Conservation (phyloP, 1,139 yeast genomes). For the Geotrichum klebahnii region DNA sequence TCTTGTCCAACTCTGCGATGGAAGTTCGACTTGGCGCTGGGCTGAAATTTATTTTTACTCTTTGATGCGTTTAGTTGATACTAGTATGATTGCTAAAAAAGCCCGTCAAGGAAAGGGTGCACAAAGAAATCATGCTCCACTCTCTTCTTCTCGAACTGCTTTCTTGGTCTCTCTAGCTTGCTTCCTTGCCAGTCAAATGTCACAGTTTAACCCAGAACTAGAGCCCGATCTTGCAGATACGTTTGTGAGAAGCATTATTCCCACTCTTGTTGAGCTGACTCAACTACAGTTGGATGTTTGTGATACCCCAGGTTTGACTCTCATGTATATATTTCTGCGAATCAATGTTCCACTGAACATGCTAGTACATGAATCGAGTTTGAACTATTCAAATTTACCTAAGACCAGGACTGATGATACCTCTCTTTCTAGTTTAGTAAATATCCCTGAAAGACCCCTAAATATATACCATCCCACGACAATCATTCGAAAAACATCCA, state of each 20-base stretch:
- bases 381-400: neutral
- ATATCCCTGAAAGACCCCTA: neutral
- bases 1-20: slow-evolving; percentile 16
- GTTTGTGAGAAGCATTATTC: slow-evolving; percentile 17
- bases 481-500: slow-evolving; percentile 4
- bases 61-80: slow-evolving; percentile 14
- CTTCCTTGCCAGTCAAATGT: slow-evolving; percentile 20
- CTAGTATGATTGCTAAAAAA: neutral
- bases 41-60: slow-evolving; percentile 21
- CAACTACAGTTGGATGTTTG: slow-evolving; percentile 18
- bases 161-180: slow-evolving; percentile 19
- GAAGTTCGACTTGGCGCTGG: slow-evolving; percentile 20
- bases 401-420: neutral
- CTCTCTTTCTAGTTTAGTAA: neutral
- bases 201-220: slow-evolving; percentile 13
- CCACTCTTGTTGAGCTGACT: slow-evolving; percentile 16
- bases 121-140: slow-evolving; percentile 2
- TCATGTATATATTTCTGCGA: slow-evolving; percentile 22
- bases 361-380: slow-evolving; percentile 6
- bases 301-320: slow-evolving; percentile 21
- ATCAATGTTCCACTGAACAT: slow-evolving; percentile 15
- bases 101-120: neutral
- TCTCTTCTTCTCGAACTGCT: slow-evolving; percentile 12
- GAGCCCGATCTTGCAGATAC: slow-evolving; percentile 14
- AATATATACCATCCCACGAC: slow-evolving; percentile 17